These are phyloP conservation scores for Kwoniella sp. DNA, from an alignment of 768 basidiomycete species.

Conservation along the genomic window DNA sequence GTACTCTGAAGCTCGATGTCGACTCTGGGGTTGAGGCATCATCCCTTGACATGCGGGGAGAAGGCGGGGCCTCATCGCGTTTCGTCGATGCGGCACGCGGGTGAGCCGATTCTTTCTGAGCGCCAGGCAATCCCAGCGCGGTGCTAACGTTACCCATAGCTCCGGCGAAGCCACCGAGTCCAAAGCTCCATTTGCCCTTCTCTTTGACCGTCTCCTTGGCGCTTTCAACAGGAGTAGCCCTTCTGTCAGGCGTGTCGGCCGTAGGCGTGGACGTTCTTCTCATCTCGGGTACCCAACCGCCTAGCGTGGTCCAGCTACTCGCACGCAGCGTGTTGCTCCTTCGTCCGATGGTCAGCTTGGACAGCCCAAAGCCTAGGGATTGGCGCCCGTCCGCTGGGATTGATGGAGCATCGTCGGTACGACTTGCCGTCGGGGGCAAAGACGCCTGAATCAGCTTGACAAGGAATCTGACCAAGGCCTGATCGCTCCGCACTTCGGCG, in stretches of 20 bases:
- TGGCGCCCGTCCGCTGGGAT: slow-evolving; percentile 5
- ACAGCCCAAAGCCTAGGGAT: slow-evolving; percentile 16
- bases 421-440: slow-evolving; percentile 17
- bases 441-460: slow-evolving; percentile 14
- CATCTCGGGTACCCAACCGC: slow-evolving; percentile 29
- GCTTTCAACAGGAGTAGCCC: neutral
- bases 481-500: neutral
- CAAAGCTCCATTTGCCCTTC: slow-evolving; percentile 4
- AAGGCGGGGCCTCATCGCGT: too few species aligned
- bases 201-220: neutral
- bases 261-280: slow-evolving; percentile 7
- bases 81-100: too few species aligned
- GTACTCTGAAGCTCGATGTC: neutral
- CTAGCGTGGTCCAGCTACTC: slow-evolving; percentile 25
- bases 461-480: slow-evolving; percentile 20
- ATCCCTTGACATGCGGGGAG: too few species aligned
- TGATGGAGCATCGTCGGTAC: neutral
- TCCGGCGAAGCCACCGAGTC: slow-evolving; percentile 16
- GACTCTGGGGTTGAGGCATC: too few species aligned
- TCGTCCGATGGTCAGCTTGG: neutral
- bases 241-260: neutral
- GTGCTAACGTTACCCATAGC: slow-evolving; percentile 23
- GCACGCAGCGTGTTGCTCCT: neutral
- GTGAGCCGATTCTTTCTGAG: too few species aligned
- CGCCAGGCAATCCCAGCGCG: slow-evolving; percentile 17